Evolutionary conservation across 139 green algal species (phyloP).

Genomic region (Micractinium conductrix): DNA sequence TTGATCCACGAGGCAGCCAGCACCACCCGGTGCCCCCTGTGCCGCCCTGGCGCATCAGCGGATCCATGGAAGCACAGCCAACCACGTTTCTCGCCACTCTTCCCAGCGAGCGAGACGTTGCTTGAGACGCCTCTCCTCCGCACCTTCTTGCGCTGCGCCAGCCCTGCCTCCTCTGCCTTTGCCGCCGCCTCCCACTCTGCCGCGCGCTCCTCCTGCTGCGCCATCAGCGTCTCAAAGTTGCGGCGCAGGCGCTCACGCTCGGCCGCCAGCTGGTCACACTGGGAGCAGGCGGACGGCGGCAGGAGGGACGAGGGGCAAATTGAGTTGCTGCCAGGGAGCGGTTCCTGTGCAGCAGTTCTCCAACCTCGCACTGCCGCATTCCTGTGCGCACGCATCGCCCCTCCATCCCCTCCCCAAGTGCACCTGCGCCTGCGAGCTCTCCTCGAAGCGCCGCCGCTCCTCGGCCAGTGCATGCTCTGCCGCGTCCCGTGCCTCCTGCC

Average conservation of each 20-base stretch:
- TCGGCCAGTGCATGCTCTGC: constrained; percentile 21
- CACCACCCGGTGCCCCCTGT: too few species aligned
- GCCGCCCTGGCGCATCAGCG: neutral
- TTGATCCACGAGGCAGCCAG: too few species aligned
- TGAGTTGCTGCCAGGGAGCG: too few species aligned
- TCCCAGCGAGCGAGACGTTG: too few species aligned
- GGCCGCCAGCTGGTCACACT: constrained; percentile 2
- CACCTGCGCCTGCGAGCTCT: constrained; percentile 13
- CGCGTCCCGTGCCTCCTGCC: constrained; percentile 22
- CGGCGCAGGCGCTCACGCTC: constrained; percentile 30
- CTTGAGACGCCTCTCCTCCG: too few species aligned
- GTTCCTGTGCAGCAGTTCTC: too few species aligned
- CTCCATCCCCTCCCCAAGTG: neutral
- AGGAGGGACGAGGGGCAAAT: neutral
- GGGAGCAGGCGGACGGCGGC: neutral
- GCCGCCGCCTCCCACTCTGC: constrained; percentile 49
- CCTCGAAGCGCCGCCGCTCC: constrained; percentile 26
- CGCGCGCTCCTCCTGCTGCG: constrained; percentile 42
- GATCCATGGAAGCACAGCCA: too few species aligned
- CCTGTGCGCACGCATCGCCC: too few species aligned
- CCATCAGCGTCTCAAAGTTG: constrained; percentile 43
- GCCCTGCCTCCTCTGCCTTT: constrained; percentile 26
- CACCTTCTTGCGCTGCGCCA: constrained; percentile 18
- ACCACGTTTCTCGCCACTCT: too few species aligned
- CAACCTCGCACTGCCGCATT: too few species aligned